These are phyloP conservation scores for Metschnikowia kofuensis DNA, from an alignment of 805 yeast species.

Conservation along the genomic window DNA sequence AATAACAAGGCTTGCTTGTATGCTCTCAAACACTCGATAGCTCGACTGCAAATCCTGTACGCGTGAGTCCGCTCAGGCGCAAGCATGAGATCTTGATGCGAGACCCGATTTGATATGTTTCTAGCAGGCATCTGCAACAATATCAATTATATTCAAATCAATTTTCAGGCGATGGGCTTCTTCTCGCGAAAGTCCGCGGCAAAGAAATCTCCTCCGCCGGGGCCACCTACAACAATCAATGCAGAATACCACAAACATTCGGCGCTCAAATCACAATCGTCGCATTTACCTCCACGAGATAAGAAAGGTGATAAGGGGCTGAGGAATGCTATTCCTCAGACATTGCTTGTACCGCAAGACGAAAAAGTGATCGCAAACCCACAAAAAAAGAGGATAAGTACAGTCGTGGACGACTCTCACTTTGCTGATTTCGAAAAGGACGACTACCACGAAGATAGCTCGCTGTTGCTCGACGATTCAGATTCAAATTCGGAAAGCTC, in stretches of 20 bases:
- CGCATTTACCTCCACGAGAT: neutral
- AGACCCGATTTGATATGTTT: too few species aligned
- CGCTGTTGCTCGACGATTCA: neutral
- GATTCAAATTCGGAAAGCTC: conserved; percentile 1
- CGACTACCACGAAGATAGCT: conserved; percentile 15
- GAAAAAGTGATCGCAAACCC: neutral
- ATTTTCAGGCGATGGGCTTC: conserved; percentile 3
- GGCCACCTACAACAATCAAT: too few species aligned
- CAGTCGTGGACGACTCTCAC: conserved; percentile 26
- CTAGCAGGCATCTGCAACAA: neutral
- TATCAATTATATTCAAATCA: neutral
- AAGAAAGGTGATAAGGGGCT: neutral
- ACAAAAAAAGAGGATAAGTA: conserved; percentile 22
- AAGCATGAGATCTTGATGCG: neutral
- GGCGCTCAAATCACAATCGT: neutral
- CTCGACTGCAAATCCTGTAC: conserved; percentile 1
- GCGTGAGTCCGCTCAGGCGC: neutral
- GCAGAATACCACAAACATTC: too few species aligned
- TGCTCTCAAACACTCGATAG: neutral
- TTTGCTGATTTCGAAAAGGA: conserved; percentile 18
- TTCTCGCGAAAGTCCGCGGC: neutral
- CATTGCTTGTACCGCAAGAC: neutral
- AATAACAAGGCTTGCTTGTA: neutral
- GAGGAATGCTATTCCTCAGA: neutral
- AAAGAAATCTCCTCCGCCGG: neutral